A percentile compares a stretch with the other conserved stretches of the same genome.
Evolutionary conservation across 2,329 filamentous ascomycete genomes (phyloP).

Genomic region (Tolypocladium sp.): DNA sequence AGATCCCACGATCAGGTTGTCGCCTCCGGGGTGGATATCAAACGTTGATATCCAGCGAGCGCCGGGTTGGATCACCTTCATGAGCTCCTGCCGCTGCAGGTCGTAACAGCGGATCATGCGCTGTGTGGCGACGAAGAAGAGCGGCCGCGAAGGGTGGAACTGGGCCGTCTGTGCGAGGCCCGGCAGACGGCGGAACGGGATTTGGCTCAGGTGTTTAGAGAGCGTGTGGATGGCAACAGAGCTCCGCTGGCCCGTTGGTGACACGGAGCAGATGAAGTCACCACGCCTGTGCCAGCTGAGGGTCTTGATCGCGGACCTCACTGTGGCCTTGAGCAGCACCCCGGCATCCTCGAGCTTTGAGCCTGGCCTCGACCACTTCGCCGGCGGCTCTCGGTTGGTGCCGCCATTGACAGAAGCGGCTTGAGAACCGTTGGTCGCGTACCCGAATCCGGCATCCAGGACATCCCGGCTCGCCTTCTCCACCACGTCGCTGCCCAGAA

Average conservation of each 20-base stretch:
- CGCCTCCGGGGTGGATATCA: conserved; percentile 84
- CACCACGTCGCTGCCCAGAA: conserved; percentile 61
- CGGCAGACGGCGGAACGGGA: conserved; percentile 74
- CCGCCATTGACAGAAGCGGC: conserved; percentile 29
- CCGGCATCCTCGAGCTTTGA: conserved; percentile 65
- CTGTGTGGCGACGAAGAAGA: conserved; percentile 95
- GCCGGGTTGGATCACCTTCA: conserved; percentile 89
- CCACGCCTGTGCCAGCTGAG: conserved; percentile 90
- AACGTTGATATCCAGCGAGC: conserved; percentile 90
- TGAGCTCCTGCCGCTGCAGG: conserved; percentile 78
- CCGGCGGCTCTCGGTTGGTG: conserved; percentile 63
- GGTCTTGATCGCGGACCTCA: conserved; percentile 73
- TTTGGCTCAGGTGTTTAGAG: conserved; percentile 88
- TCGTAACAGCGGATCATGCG: conserved; percentile 91
- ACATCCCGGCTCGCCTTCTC: conserved; percentile 67
- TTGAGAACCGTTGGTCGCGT: conserved; percentile 62
- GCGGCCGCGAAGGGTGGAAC: conserved; percentile 87
- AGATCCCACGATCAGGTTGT: conserved; percentile 88
- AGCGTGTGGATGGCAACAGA: conserved; percentile 92
- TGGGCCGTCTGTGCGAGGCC: conserved; percentile 78
- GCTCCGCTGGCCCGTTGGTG: conserved; percentile 65
- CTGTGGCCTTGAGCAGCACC: conserved; percentile 70
- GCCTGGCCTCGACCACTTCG: conserved; percentile 76
- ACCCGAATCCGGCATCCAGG: conserved; percentile 86
- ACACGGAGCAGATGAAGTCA: conserved; percentile 90